phyloP scores from a whole-genome alignment of 192 early-diverging fungal genomes.

The Dissophora ornata region DNA sequence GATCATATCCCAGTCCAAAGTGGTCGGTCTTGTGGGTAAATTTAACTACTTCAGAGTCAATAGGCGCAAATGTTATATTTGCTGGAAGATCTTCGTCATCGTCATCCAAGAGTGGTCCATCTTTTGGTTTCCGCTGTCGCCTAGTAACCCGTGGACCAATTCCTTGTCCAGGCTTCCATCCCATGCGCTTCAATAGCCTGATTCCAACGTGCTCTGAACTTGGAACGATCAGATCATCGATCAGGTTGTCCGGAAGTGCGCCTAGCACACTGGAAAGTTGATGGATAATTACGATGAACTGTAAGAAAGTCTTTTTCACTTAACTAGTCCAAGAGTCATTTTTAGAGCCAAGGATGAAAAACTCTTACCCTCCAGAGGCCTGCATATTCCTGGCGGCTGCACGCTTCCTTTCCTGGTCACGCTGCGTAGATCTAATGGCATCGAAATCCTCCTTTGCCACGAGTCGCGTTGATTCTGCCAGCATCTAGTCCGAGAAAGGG shows the following conservation, averaged over 20 bases:
- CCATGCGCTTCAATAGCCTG: conserved; percentile 81
- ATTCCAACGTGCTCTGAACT: conserved; percentile 70
- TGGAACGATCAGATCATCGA: conserved; percentile 72
- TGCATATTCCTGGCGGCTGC: conserved; percentile 58
- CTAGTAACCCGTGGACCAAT: conserved; percentile 77
- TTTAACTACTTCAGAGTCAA: conserved; percentile 63
- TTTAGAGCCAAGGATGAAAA: neutral
- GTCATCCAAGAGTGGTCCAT: conserved; percentile 25
- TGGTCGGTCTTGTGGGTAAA: conserved; percentile 66
- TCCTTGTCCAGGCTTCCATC: conserved; percentile 89
- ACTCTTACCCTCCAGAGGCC: conserved; percentile 55
- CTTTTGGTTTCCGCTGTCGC: conserved; percentile 28
- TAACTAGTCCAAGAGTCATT: neutral
- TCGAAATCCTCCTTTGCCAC: conserved; percentile 78
- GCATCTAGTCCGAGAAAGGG: conserved; percentile 46
- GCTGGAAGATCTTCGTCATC: conserved; percentile 64
- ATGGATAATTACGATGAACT: no score
- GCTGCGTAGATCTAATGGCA: conserved; percentile 69
- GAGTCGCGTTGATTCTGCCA: conserved; percentile 61
- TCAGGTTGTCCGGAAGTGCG: conserved; percentile 57
- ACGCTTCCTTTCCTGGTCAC: conserved; percentile 64
- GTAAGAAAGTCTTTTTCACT: no score
- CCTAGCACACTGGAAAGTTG: conserved; percentile 42
- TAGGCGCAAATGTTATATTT: conserved; percentile 72
- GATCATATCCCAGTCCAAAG: conserved; percentile 79